Percentiles rank a stretch among this genome's conserved stretches.
Evolutionary conservation across 371 early-diverging fungal genomes (phyloP).

Genomic region (Capillidium heterosporum): DNA sequence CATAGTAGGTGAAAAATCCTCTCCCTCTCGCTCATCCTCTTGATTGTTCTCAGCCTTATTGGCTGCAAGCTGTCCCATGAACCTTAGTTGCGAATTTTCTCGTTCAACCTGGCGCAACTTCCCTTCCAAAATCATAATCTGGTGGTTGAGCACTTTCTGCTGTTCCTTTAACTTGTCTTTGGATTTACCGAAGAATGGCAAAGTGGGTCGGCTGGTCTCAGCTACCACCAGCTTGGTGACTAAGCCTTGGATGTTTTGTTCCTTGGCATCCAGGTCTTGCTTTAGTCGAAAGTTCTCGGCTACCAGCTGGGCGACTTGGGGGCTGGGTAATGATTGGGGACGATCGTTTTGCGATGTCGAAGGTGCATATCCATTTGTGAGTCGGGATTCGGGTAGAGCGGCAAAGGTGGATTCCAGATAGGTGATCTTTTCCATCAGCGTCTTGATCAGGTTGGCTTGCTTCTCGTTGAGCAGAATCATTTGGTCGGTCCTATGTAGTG

Average conservation of each 20-base stretch:
- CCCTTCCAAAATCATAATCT: background rate
- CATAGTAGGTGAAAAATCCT: no score
- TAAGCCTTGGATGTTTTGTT: slow-evolving; percentile 3
- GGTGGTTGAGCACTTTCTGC: background rate
- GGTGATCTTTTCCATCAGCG: slow-evolving; percentile 5
- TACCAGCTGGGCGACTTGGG: background rate
- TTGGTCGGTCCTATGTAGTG: background rate
- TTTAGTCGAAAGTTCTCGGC: slow-evolving; percentile 1
- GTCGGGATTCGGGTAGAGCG: no score
- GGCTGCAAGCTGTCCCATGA: background rate
- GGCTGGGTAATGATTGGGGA: background rate
- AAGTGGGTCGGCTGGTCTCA: slow-evolving; percentile 1
- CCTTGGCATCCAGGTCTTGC: background rate
- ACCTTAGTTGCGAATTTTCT: slow-evolving; percentile 5
- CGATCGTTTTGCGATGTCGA: background rate
- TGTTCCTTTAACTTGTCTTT: background rate
- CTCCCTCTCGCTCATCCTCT: no score
- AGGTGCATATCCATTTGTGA: background rate
- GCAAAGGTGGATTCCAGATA: background rate
- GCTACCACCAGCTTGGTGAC: slow-evolving; percentile 5
- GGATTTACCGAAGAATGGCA: background rate
- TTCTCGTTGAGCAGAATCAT: slow-evolving; percentile 1
- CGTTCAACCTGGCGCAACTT: slow-evolving; percentile 4
- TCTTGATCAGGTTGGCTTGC: slow-evolving; percentile 5
- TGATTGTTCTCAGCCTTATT: no score